phyloP scores from a whole-genome alignment of 2,329 filamentous ascomycete genomes.

The Diaporthe caulivora region DNA sequence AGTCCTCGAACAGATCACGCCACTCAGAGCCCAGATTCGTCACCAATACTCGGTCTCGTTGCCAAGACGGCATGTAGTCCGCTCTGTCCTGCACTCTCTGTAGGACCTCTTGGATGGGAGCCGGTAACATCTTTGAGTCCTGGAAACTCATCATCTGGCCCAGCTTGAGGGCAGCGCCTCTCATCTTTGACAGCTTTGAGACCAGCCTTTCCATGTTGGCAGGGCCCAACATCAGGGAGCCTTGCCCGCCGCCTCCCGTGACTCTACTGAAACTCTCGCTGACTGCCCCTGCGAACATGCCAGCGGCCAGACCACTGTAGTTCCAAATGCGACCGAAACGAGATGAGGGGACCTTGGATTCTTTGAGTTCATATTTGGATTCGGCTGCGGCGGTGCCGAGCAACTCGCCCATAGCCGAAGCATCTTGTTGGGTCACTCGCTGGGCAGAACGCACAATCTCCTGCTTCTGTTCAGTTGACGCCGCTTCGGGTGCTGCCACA shows the following conservation, averaged over 20 bases:
- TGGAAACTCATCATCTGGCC: slow-evolving; percentile 99
- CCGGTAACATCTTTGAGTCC: slow-evolving; percentile 94
- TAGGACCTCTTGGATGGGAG: slow-evolving; percentile 87
- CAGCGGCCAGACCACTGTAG: slow-evolving; percentile 91
- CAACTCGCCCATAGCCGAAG: slow-evolving; percentile 42
- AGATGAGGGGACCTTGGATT: slow-evolving; percentile 91
- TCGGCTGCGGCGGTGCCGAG: slow-evolving; percentile 44
- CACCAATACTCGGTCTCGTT: slow-evolving; percentile 85
- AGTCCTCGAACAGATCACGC: slow-evolving; percentile 84
- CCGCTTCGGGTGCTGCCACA: neutral
- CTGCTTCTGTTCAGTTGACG: slow-evolving; percentile 2
- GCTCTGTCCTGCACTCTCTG: slow-evolving; percentile 96
- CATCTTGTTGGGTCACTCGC: slow-evolving; percentile 43
- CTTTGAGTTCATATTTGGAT: slow-evolving; percentile 77
- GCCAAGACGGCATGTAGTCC: slow-evolving; percentile 97
- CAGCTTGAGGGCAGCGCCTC: slow-evolving; percentile 94
- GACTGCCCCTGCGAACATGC: slow-evolving; percentile 94
- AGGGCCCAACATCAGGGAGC: slow-evolving; percentile 88
- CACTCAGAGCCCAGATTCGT: slow-evolving; percentile 86
- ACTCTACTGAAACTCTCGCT: slow-evolving; percentile 86
- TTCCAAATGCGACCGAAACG: slow-evolving; percentile 92
- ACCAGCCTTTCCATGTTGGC: slow-evolving; percentile 95
- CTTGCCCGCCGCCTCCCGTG: slow-evolving; percentile 75
- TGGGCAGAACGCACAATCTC: neutral
- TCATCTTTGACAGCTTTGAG: slow-evolving; percentile 93